phyloP scores from a whole-genome alignment of 352 stramenopile species.

The Globisporangium splendens region DNA sequence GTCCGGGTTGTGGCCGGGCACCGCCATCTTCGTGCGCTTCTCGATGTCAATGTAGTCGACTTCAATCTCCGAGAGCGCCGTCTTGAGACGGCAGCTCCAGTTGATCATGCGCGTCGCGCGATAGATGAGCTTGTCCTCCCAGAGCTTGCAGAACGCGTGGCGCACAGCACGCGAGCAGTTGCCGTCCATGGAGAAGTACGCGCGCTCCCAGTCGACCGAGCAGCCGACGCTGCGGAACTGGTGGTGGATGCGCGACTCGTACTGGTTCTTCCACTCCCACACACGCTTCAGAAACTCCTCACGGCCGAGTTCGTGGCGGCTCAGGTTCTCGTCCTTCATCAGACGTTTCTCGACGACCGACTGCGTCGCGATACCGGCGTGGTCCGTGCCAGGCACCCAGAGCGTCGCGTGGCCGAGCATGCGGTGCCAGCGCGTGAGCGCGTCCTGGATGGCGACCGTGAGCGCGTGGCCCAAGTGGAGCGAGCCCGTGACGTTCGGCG shows the following conservation, averaged over 20 bases:
- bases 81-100: slow-evolving; percentile 99
- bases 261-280: slow-evolving; percentile 97
- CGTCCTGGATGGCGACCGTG: slow-evolving; percentile 97
- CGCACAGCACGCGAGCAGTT: slow-evolving; percentile 96
- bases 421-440: slow-evolving; percentile 96
- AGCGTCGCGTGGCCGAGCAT: slow-evolving; percentile 97
- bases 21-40: slow-evolving; percentile 92
- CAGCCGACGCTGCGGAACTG: slow-evolving; percentile 91
- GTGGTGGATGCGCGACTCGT: slow-evolving; percentile 83
- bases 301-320: slow-evolving; percentile 86
- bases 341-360: slow-evolving; percentile 89
- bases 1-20: slow-evolving; percentile 95
- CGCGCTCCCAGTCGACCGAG: slow-evolving; percentile 96
- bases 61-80: slow-evolving; percentile 94
- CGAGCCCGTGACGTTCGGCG: slow-evolving; percentile 83
- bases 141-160: slow-evolving; percentile 95
- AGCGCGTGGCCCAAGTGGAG: slow-evolving; percentile 99
- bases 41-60: slow-evolving; percentile 99
- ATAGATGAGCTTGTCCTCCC: slow-evolving; percentile 96
- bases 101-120: slow-evolving; percentile 98
- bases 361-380: slow-evolving; percentile 99
- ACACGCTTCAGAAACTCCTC: slow-evolving; percentile 94
- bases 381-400: slow-evolving; percentile 97
- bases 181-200: slow-evolving; percentile 99
- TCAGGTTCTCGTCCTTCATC: slow-evolving; percentile 79